Conservation (phyloP, 768 basidiomycete species). For the Psilocybe azurescens region DNA sequence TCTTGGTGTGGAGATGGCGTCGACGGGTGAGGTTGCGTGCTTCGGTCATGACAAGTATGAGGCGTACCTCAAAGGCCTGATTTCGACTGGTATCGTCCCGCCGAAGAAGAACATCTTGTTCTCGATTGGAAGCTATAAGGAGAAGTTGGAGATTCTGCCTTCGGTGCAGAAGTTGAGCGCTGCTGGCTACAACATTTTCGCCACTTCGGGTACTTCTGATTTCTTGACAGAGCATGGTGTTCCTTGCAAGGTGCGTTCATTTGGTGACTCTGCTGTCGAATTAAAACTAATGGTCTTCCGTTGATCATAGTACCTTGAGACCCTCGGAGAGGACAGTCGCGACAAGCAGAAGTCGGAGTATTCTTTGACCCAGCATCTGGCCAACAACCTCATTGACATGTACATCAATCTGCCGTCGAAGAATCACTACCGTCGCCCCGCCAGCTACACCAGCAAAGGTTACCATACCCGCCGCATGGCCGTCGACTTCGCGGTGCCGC, state of each 20-base stretch:
- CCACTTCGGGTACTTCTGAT: conserved; percentile 96
- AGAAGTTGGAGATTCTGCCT: conserved; percentile 95
- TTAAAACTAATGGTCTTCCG: background rate
- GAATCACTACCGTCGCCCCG: conserved; percentile 96
- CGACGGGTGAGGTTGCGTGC: conserved; percentile 98
- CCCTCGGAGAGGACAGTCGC: conserved; percentile 74
- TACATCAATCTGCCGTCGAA: conserved; percentile 99
- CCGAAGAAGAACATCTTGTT: conserved; percentile 98
- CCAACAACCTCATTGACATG: conserved; percentile 97
- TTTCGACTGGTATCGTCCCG: conserved; percentile 92
- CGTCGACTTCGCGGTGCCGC: conserved; percentile 96
- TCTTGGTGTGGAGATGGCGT: conserved; percentile 99
- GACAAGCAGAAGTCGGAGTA: conserved; percentile 95
- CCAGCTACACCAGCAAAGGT: conserved; percentile 96
- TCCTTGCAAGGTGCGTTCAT: conserved; percentile 79
- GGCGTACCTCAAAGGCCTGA: conserved; percentile 95
- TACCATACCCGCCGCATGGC: conserved; percentile 98
- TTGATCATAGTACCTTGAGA: conserved; percentile 78
- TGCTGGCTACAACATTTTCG: conserved; percentile 95
- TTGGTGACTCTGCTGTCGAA: background rate
- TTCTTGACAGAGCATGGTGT: conserved; percentile 97
- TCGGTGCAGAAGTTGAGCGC: conserved; percentile 94
- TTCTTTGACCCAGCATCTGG: conserved; percentile 94
- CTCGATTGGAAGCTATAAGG: conserved; percentile 95
- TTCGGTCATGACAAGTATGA: conserved; percentile 98